Evolutionary conservation across 2,329 filamentous ascomycete species (phyloP), one percentile per base, ranked within the genome.

Genomic region (Colletotrichum paranaense): DNA sequence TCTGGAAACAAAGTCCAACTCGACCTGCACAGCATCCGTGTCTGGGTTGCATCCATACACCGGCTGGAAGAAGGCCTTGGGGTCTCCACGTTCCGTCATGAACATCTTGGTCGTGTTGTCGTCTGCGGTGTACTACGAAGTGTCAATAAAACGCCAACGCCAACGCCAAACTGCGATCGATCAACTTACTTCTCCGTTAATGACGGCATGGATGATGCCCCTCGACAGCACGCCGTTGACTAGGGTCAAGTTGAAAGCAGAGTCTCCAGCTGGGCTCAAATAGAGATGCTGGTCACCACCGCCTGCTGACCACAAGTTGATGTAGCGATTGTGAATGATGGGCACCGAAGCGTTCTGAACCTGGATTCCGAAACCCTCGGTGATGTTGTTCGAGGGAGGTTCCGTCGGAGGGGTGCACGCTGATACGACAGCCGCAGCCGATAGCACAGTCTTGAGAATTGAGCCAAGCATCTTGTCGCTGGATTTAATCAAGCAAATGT

Each of bases 101-200:
- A 86, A 86, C 76, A 86, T 80, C 77, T 86, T 86, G 53, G 84
- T 86, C 3, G 85, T 86, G 75, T 86, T 84, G 75, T 86, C 84
- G 35, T 79, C 78, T n/a, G 77, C 76, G 26, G 82, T 81, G 72
- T 85, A 85, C 84, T 85, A 14, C 19, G 2, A 59, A 53, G 42
- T 38, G 60, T 63, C 38, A 1, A 38, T 67, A 3, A 72, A 59
- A 12, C 9, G n/a, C 38, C 30, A 12, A 12, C 9, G n/a, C 38
- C 30, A 12, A 52, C 12, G 5, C 2, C 26, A 19, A 16, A 12
- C 16, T 64, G 24, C 49, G 46, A 6, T 6, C 9, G 46, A 32
- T 7, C 56, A 4, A 52, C 74, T 68, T 79, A 85, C 84, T 78
- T 86, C 85, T 73, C 84, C 84, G 53, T 86, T 85, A 64, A 86